phyloP scores from a whole-genome alignment of 768 basidiomycete genomes.

The Collybia sordida region DNA sequence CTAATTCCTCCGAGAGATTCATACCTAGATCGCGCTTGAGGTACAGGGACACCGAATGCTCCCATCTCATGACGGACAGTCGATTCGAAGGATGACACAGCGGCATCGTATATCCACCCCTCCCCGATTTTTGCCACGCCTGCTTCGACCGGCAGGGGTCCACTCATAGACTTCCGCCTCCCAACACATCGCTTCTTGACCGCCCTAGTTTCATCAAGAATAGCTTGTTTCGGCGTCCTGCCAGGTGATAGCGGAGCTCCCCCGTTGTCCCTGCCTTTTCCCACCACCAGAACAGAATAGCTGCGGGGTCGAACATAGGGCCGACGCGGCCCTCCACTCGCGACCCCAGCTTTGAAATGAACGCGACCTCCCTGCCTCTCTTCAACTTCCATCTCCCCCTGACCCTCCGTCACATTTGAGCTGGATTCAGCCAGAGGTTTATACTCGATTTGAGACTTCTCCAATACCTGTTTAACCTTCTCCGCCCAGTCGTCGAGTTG shows the following conservation, averaged over 20 bases:
- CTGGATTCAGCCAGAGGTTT: conserved; percentile 47
- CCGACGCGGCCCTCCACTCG: conserved; percentile 14
- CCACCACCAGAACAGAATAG: conserved; percentile 25
- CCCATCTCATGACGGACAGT: conserved; percentile 1
- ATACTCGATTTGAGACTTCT: conserved; percentile 53
- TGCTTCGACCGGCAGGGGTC: conserved; percentile 20
- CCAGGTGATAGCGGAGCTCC: not conserved
- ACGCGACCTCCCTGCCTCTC: conserved; percentile 17
- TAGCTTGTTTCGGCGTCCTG: conserved; percentile 10
- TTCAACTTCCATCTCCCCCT: conserved; percentile 14
- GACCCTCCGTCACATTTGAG: conserved; percentile 8
- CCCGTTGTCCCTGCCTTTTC: conserved; percentile 13
- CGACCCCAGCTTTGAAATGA: conserved; percentile 24
- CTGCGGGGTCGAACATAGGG: conserved; percentile 29
- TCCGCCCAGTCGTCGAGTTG: conserved; percentile 57
- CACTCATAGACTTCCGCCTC: conserved; percentile 44
- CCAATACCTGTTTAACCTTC: conserved; percentile 53
- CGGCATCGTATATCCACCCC: conserved; percentile 53
- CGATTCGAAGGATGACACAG: conserved; percentile 41
- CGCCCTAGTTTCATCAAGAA: conserved; percentile 28
- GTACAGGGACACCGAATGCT: not conserved
- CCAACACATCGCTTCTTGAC: conserved; percentile 60
- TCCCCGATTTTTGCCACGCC: conserved; percentile 18
- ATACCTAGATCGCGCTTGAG: not conserved
- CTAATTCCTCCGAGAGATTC: conserved; percentile 1